Evolutionary conservation across 2,329 filamentous ascomycete genomes (phyloP), one percentile per base, ranked within the genome.

Genomic region (Neofusicoccum kwambonambiense): DNA sequence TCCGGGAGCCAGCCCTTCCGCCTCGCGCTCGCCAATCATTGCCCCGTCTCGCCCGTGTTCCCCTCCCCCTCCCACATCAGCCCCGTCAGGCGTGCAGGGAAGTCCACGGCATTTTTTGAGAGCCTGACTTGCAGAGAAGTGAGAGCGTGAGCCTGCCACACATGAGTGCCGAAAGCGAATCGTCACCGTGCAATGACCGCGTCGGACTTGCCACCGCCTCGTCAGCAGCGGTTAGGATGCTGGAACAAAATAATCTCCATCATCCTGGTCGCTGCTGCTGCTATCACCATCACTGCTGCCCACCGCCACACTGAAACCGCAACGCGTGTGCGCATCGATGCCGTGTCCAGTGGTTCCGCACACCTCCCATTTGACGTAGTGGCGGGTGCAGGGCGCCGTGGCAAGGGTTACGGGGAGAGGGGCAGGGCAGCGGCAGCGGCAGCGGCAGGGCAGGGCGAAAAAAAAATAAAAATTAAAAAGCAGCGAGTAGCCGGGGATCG

Each of bases 351-450:
- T 31, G 6, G 27, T 57, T 62, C 57, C 57, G 42, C 57, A 62
- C 31, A 27, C 31, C 42, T 62, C 57, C 57, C 42, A 62, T 49
- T 62, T 39, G 57, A 62, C 57, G 57, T 49, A 50, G 8, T 42
- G 22, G 6, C 42, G 42, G 39, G 27, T 37, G 56, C 56, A 44
- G 35, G 41, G 51, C n/a, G 37, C 27, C 27, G 27, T 31, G 27
- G 6, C 27, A 31, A 31, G 27, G 27, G 27, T 31, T 31, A 49
- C 22, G 45, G 22, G n/a, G 22, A 27, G 45, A 15, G n/a, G 45
- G 22, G 45, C 45, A 22, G 45, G 22, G 45, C 4, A 22, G 44
- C 44, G 27, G 45, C n/a, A 41, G 7, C 22, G 22, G 22, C 22
- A 22, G 22, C 19, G 37, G 37, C 35, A 41, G 52, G 35, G 39